These are phyloP conservation scores for Microstegium vimineum DNA, from an alignment of 176 grass and related monocot genomes.

Conservation along the genomic window DNA sequence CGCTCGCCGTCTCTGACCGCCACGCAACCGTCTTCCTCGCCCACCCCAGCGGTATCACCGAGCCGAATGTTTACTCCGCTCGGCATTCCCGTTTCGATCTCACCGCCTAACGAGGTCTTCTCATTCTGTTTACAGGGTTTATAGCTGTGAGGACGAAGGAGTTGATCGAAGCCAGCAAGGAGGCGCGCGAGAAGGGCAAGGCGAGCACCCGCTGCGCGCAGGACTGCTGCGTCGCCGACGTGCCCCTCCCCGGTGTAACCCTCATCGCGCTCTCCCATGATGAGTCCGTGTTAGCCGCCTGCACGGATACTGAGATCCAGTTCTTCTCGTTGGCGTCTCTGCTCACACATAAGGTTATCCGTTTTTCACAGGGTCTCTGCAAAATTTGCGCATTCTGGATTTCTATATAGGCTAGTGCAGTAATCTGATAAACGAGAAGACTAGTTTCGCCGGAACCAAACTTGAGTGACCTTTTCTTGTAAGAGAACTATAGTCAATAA, in stretches of 20 bases:
- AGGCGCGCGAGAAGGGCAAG: constrained; percentile 71
- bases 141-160: constrained; percentile 71
- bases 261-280: constrained; percentile 66
- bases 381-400: not conserved
- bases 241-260: constrained; percentile 56
- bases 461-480: not conserved
- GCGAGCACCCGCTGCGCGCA: constrained; percentile 53
- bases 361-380: not conserved
- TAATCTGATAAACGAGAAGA: not conserved
- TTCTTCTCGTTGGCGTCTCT: constrained; percentile 72
- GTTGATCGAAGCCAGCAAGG: constrained; percentile 62
- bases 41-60: constrained; percentile 46
- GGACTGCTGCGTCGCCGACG: constrained; percentile 60
- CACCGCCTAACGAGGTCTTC: constrained; percentile 18
- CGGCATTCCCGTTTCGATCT: not conserved
- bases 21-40: constrained; percentile 72
- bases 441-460: not conserved
- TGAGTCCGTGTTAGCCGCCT: constrained; percentile 58
- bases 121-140: constrained; percentile 55
- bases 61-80: not conserved
- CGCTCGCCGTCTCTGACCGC: constrained; percentile 69
- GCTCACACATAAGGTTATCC: constrained; percentile 50
- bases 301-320: constrained; percentile 53
- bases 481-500: constrained; percentile 5
- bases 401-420: not conserved